These are phyloP conservation scores for Suzukiozyma palmioleophila DNA, from an alignment of 1,139 yeast species.

Conservation along the genomic window DNA sequence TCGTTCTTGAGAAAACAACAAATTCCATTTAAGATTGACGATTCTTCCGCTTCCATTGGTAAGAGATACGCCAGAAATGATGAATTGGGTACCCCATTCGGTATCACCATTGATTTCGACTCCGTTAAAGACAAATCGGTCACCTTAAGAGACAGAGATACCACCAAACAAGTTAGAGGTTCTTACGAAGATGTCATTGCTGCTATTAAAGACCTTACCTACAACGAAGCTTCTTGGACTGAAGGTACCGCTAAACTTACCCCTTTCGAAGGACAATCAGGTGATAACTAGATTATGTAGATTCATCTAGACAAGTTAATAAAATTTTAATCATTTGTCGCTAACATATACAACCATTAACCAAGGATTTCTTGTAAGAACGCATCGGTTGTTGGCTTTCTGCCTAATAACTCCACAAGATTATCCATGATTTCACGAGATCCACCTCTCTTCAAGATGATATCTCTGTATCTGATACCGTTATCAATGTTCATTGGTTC, in stretches of 20 bases:
- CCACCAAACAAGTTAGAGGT: constrained; percentile 97
- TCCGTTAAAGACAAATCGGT: constrained; percentile 85
- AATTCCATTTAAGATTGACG: constrained; percentile 94
- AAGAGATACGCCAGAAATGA: constrained; percentile 98
- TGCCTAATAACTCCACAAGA: constrained; percentile 63
- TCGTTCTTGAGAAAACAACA: constrained; percentile 70
- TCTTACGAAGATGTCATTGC: constrained; percentile 68
- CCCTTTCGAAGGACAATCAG: constrained; percentile 55
- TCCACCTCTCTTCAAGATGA: constrained; percentile 69
- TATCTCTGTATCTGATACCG: constrained; percentile 68
- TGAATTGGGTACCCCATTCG: constrained; percentile 98
- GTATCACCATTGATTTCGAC: constrained; percentile 96
- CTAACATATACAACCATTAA: constrained; percentile 1
- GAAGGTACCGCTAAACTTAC: constrained; percentile 72
- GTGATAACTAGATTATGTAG: constrained; percentile 16
- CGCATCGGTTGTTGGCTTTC: constrained; percentile 70
- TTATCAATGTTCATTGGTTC: constrained; percentile 61
- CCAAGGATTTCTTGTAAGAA: constrained; percentile 56
- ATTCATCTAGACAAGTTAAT: constrained; percentile 1
- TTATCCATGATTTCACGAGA: constrained; percentile 63
- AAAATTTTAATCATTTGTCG: background rate
- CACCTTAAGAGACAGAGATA: constrained; percentile 96
- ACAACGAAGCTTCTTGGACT: constrained; percentile 73
- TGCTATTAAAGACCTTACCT: constrained; percentile 76
- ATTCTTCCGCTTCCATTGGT: constrained; percentile 96